Evolutionary conservation across 768 basidiomycete genomes (phyloP), one percentile per base, ranked within the genome.

Genomic region (Termitomyces bulborhizus): DNA sequence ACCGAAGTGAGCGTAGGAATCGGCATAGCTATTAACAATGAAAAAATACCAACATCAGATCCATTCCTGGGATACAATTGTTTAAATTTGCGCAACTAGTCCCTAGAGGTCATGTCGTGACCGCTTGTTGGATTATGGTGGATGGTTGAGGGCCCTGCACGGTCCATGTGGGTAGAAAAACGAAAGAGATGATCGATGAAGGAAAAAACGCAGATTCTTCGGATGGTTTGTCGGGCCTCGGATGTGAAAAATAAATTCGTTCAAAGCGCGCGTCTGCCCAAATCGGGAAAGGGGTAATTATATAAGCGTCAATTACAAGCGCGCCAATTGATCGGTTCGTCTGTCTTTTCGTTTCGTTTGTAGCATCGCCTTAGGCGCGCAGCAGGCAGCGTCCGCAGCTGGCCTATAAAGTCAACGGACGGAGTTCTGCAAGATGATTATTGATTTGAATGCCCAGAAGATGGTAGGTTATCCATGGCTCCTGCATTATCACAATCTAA

Each of bases 1-100:
- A 93, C 93, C 93, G 57, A 95, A 95, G 73, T 95, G 93, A 36
- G 93, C 93, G 69, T 96, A 96, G 24, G 93, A 96, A 71, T 96
- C 93, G 55, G 93, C 93, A 78, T 95, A 93, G 76, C 91, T 93
- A 72, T 62, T 56, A 37, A 65, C 62, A 48, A 66, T 68, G 64
- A 62, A 68, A 64, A 69, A 70, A 66, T 62, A 62, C 63, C 51
- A 55, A 47, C 58, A 68, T 79, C 63, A 79, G 73, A 74, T 65
- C 64, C 12, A 62, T 55, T 66, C 15, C 63, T 49, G 46, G 61
- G 58, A 58, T 58, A 64, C 57, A 60, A 62, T 60, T 55, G 59
- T 67, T 58, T 56, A 61, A 64, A 69, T 62, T 62, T 66, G 77
- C 78, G 83, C 78, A 80, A 88, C 90, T 93, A 93, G 81, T 93